Evolutionary conservation across 495 filamentous ascomycete genomes (phyloP).

Genomic region (Aspergillus sparsus): DNA sequence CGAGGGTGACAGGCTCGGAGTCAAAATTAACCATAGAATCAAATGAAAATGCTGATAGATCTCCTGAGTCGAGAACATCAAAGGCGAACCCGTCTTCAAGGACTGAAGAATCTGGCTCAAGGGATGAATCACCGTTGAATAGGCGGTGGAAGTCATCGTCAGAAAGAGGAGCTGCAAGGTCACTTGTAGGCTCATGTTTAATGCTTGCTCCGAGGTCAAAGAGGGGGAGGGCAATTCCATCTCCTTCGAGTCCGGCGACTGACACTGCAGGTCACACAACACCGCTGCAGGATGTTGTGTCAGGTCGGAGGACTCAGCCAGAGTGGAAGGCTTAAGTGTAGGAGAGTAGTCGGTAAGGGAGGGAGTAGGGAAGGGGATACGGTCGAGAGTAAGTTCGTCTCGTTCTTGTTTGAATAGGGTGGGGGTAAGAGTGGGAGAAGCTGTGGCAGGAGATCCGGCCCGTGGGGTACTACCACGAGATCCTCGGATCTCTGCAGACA

Average conservation of each 20-base stretch:
- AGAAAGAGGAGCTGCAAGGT: slow-evolving; percentile 59
- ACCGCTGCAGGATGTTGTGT: slow-evolving; percentile 99
- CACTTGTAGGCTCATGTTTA: slow-evolving; percentile 44
- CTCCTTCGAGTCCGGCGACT: slow-evolving; percentile 69
- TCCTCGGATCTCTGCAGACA: slow-evolving; percentile 60
- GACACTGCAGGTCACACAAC: slow-evolving; percentile 99
- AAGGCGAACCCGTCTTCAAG: slow-evolving; percentile 74
- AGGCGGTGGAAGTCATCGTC: slow-evolving; percentile 67
- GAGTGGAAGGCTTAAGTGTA: slow-evolving; percentile 51
- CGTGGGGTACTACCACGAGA: slow-evolving; percentile 47
- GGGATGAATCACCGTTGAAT: slow-evolving; percentile 69
- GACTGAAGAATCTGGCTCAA: slow-evolving; percentile 72
- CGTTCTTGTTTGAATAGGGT: slow-evolving; percentile 59
- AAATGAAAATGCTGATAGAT: slow-evolving; percentile 69
- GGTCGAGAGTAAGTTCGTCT: slow-evolving; percentile 51
- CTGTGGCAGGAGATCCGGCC: slow-evolving; percentile 37
- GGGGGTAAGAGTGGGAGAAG: slow-evolving; percentile 49
- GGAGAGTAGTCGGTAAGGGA: slow-evolving; percentile 52
- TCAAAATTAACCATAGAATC: slow-evolving; percentile 85
- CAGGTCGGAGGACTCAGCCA: slow-evolving; percentile 77
- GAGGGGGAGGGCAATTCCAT: slow-evolving; percentile 53
- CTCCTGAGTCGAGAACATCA: slow-evolving; percentile 59
- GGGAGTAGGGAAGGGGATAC: slow-evolving; percentile 52
- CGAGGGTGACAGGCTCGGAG: slow-evolving; percentile 55
- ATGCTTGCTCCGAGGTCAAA: slow-evolving; percentile 53